A percentile compares a stretch with the other conserved stretches of the same genome.
phyloP scores from a whole-genome alignment of 169 alveolate species.

The Amoebophrya sp. region DNA sequence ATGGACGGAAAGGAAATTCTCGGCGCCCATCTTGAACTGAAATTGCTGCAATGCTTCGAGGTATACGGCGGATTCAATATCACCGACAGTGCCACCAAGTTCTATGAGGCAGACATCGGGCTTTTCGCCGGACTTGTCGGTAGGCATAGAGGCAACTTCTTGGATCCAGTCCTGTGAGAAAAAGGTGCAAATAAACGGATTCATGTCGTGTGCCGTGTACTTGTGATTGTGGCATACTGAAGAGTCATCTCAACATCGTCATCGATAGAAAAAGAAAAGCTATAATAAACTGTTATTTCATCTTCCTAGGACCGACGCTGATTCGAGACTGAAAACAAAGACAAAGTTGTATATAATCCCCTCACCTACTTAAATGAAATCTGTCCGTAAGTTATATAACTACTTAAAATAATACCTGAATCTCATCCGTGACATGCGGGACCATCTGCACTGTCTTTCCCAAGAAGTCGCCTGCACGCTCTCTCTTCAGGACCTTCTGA shows the following conservation, averaged over 20 bases:
- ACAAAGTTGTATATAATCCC: too few species aligned
- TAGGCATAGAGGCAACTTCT: conserved; percentile 59
- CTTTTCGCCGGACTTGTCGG: conserved; percentile 45
- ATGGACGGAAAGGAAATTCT: conserved; percentile 60
- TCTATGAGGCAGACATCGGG: conserved; percentile 88
- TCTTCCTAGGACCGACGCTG: too few species aligned
- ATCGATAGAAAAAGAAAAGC: too few species aligned
- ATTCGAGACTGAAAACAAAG: too few species aligned
- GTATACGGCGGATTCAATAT: conserved; percentile 84
- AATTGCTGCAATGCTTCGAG: conserved; percentile 86
- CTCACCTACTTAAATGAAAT: too few species aligned
- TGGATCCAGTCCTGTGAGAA: conserved; percentile 77
- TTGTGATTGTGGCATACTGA: too few species aligned
- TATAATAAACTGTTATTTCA: too few species aligned
- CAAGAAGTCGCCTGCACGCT: conserved; percentile 86
- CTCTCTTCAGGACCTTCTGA: conserved; percentile 72
- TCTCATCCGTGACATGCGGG: conserved; percentile 61
- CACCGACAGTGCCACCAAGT: conserved; percentile 97
- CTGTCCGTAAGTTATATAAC: too few species aligned
- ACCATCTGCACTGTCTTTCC: conserved; percentile 89
- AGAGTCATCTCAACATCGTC: too few species aligned
- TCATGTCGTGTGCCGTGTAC: too few species aligned
- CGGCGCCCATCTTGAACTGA: conserved; percentile 60
- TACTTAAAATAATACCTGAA: conserved; percentile 73
- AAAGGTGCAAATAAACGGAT: too few species aligned